A percentile compares a stretch with the other conserved stretches of the same genome.
These are phyloP conservation scores for Desmodesmus armatus DNA, from an alignment of 139 green algal species.

Conservation along the genomic window DNA sequence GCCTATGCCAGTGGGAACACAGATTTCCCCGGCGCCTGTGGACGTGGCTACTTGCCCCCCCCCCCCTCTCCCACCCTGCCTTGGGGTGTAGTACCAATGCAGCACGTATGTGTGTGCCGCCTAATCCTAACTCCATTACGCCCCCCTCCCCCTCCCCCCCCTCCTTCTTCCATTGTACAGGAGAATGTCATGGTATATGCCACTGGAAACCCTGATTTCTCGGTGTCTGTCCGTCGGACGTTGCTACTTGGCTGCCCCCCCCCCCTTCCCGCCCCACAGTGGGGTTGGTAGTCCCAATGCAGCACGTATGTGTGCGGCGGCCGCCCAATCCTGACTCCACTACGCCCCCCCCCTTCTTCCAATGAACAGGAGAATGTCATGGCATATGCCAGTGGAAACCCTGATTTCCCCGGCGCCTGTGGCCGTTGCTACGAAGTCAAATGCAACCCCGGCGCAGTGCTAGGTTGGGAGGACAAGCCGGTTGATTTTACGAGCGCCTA, in stretches of 20 bases:
- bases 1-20: neutral
- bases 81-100: no score
- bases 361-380: neutral
- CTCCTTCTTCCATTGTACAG: neutral
- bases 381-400: conserved; percentile 29
- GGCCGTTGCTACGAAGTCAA: conserved; percentile 46
- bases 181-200: neutral
- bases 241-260: neutral
- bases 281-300: no score
- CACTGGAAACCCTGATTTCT: conserved; percentile 8
- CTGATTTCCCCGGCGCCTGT: conserved; percentile 39
- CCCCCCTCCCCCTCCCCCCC: no score
- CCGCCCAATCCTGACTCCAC: no score
- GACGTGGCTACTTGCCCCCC: neutral
- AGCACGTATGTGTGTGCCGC: no score
- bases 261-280: no score
- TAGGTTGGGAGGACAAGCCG: conserved; percentile 31
- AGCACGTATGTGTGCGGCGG: no score
- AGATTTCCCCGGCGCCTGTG: neutral
- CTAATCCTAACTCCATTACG: no score
- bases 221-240: neutral
- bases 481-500: conserved; percentile 27
- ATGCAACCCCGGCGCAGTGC: conserved; percentile 15
- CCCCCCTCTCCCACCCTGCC: no score
- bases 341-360: no score